These are phyloP conservation scores for Yamadazyma buinensis DNA, from an alignment of 1,139 yeast genomes.

Conservation along the genomic window DNA sequence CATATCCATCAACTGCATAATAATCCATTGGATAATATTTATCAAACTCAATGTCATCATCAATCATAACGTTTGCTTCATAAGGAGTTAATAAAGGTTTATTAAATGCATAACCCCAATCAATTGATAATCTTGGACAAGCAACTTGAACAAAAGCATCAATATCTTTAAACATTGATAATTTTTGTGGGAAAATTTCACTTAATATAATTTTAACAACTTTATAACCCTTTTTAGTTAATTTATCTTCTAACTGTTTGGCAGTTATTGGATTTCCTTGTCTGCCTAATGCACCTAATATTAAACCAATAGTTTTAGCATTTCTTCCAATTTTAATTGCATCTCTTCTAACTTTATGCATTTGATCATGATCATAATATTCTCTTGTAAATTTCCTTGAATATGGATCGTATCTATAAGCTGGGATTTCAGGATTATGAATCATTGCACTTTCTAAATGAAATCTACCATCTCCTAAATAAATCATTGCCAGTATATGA, in stretches of 20 bases:
- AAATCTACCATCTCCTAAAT: constrained; percentile 94
- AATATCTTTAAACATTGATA: constrained; percentile 90
- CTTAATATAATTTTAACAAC: constrained; percentile 82
- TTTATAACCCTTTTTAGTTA: constrained; percentile 53
- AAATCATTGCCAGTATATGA: constrained; percentile 75
- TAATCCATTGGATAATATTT: constrained; percentile 92
- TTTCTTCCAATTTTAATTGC: constrained; percentile 62
- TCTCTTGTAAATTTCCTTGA: constrained; percentile 87
- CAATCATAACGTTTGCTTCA: constrained; percentile 90
- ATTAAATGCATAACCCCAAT: constrained; percentile 98
- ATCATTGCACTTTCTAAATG: constrained; percentile 97
- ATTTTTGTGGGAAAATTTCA: constrained; percentile 89
- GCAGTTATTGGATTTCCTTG: constrained; percentile 88
- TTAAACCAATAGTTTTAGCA: constrained; percentile 74
- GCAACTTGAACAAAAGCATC: constrained; percentile 98
- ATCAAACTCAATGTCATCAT: constrained; percentile 65
- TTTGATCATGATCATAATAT: constrained; percentile 78
- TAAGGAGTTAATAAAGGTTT: constrained; percentile 93
- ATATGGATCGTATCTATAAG: constrained; percentile 93
- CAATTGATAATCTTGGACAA: constrained; percentile 92
- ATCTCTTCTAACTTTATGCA: constrained; percentile 67
- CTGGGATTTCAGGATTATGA: constrained; percentile 90
- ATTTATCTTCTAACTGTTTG: constrained; percentile 53
- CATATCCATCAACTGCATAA: constrained; percentile 86
- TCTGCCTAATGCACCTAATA: constrained; percentile 93